Evolutionary conservation across 1,284 basidiomycete genomes (phyloP).

Genomic region (Trichosporon faecale): DNA sequence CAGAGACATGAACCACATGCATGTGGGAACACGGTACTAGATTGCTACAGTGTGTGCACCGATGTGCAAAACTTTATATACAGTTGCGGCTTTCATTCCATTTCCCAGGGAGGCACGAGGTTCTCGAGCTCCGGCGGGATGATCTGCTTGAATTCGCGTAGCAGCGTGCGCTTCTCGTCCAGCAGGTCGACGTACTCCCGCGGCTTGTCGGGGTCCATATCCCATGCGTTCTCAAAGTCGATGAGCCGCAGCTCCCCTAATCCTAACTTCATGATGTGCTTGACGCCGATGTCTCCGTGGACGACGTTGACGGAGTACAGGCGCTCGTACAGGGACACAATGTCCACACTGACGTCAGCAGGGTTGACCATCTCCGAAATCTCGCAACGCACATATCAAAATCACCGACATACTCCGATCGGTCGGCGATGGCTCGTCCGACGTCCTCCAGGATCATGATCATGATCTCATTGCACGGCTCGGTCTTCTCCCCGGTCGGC

Average conservation of each 20-base stretch:
- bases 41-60: neutral
- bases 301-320: conserved; percentile 14
- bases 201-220: neutral
- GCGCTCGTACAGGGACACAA: conserved; percentile 4
- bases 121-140: conserved; percentile 8
- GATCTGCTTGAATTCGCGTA: conserved; percentile 13
- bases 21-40: neutral
- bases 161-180: conserved; percentile 13
- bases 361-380: neutral
- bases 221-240: conserved; percentile 13
- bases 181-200: conserved; percentile 10
- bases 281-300: conserved; percentile 13
- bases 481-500: neutral
- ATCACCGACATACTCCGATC: neutral
- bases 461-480: neutral
- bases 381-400: neutral
- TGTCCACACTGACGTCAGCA: conserved; percentile 11
- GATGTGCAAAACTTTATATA: neutral
- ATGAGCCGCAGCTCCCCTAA: neutral
- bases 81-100: neutral
- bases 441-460: conserved; percentile 14
- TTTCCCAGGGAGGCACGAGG: conserved; percentile 16
- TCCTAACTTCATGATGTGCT: conserved; percentile 5
- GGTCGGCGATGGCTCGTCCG: conserved; percentile 9
- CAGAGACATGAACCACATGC: neutral